phyloP scores from a whole-genome alignment of 495 filamentous ascomycete genomes.

The Lentithecium fluviatile region DNA sequence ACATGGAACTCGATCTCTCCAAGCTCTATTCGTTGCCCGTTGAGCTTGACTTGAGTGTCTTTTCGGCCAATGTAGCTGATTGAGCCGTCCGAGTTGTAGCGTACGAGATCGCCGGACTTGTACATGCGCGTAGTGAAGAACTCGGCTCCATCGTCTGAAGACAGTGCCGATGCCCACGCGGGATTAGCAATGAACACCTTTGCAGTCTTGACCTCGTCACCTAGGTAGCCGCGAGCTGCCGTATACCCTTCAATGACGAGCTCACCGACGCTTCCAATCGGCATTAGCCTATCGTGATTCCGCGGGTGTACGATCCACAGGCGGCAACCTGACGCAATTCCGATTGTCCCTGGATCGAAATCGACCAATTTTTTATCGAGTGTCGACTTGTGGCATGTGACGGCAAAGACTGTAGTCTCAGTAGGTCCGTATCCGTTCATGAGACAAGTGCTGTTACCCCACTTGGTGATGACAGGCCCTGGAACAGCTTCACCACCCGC shows the following conservation, averaged over 20 bases:
- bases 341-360: conserved; percentile 20
- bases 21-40: conserved; percentile 46
- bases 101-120: conserved; percentile 46
- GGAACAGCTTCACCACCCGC: conserved; percentile 25
- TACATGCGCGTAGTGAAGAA: conserved; percentile 32
- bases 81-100: conserved; percentile 47
- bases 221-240: conserved; percentile 32
- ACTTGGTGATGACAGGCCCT: conserved; percentile 11
- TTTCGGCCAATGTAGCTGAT: conserved; percentile 48
- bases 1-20: conserved; percentile 59
- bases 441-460: conserved; percentile 4
- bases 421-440: conserved; percentile 29
- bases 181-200: conserved; percentile 27
- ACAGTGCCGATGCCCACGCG: conserved; percentile 8
- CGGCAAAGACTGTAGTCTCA: conserved; percentile 21
- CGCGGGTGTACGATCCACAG: conserved; percentile 47
- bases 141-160: not conserved
- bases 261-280: conserved; percentile 50
- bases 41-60: conserved; percentile 45
- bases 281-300: conserved; percentile 43
- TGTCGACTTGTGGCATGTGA: not conserved
- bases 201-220: conserved; percentile 24
- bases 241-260: conserved; percentile 42
- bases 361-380: conserved; percentile 11
- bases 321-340: conserved; percentile 8